A percentile compares a stretch with the other conserved stretches of the same genome.
Conservation (phyloP, 2,329 filamentous ascomycete genomes). For the Aureobasidium sp. region DNA sequence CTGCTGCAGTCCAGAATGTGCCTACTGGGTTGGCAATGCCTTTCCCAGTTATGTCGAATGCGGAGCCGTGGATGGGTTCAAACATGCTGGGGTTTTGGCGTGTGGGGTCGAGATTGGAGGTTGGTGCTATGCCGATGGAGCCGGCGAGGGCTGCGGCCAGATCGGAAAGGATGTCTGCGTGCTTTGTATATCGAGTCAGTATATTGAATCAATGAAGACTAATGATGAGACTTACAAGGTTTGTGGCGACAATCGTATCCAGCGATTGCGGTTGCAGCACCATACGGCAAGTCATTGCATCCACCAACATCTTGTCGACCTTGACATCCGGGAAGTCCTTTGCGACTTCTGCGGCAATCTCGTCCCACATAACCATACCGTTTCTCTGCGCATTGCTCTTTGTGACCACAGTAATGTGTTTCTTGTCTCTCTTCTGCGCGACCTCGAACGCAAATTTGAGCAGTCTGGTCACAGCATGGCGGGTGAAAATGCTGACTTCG, state of each 20-base stretch:
- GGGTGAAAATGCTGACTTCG: slow-evolving; percentile 56
- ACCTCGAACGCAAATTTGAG: slow-evolving; percentile 57
- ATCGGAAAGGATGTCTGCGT: slow-evolving; percentile 62
- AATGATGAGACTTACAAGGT: slow-evolving; percentile 18
- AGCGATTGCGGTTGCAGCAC: slow-evolving; percentile 29
- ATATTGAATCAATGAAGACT: no score
- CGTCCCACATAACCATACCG: slow-evolving; percentile 62
- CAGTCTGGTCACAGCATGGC: slow-evolving; percentile 50
- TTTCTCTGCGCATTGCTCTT: slow-evolving; percentile 60
- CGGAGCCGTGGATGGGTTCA: slow-evolving; percentile 53
- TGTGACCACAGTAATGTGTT: slow-evolving; percentile 54
- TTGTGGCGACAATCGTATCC: slow-evolving; percentile 35
- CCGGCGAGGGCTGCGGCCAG: slow-evolving; percentile 62
- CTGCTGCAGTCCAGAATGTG: slow-evolving; percentile 51
- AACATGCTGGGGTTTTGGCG: slow-evolving; percentile 53
- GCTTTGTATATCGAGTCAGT: slow-evolving; percentile 17
- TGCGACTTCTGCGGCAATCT: slow-evolving; percentile 48
- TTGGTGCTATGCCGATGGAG: slow-evolving; percentile 64
- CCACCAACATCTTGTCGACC: slow-evolving; percentile 58
- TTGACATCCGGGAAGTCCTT: slow-evolving; percentile 53
- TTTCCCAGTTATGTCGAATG: slow-evolving; percentile 51
- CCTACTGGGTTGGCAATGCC: slow-evolving; percentile 51
- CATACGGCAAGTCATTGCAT: slow-evolving; percentile 57
- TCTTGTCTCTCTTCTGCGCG: slow-evolving; percentile 48
- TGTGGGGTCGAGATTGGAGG: slow-evolving; percentile 60